These are phyloP conservation scores for Scheffersomyces coipomensis DNA, from an alignment of 805 yeast species.

Conservation along the genomic window DNA sequence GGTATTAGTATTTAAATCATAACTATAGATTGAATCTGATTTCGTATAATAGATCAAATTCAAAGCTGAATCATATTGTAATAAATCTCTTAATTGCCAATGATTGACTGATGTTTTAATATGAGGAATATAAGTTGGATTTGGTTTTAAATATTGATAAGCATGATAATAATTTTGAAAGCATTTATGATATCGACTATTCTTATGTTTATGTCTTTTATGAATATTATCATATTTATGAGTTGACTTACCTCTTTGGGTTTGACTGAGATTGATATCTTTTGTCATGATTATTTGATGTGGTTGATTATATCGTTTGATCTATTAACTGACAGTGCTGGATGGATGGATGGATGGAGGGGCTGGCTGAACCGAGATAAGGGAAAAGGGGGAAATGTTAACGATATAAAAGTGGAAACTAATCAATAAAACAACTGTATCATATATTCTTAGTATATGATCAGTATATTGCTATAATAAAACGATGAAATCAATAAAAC, in stretches of 20 bases:
- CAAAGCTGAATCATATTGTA: slow-evolving; percentile 47
- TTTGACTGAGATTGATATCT: neutral
- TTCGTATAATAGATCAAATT: slow-evolving; percentile 57
- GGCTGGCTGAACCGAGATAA: no score
- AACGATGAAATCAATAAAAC: no score
- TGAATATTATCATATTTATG: neutral
- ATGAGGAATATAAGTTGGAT: slow-evolving; percentile 32
- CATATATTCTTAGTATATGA: no score
- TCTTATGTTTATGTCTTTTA: slow-evolving; percentile 1
- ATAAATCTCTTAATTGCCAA: slow-evolving; percentile 82
- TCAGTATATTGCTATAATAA: no score
- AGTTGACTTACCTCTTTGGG: neutral
- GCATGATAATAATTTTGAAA: slow-evolving; percentile 45
- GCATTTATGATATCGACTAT: slow-evolving; percentile 20
- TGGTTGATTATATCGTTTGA: no score
- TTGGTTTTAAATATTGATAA: slow-evolving; percentile 33
- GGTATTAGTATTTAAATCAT: slow-evolving; percentile 32
- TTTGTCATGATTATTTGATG: neutral
- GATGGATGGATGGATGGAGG: no score
- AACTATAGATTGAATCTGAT: slow-evolving; percentile 49
- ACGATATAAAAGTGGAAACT: no score
- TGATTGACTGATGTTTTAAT: slow-evolving; percentile 42
- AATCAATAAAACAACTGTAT: no score
- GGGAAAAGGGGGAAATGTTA: no score
- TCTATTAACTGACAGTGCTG: no score